Percentiles rank a stretch among this genome's conserved stretches.
Conservation (phyloP, 2,329 filamentous ascomycete species). For the Xylaria hypoxylon region DNA sequence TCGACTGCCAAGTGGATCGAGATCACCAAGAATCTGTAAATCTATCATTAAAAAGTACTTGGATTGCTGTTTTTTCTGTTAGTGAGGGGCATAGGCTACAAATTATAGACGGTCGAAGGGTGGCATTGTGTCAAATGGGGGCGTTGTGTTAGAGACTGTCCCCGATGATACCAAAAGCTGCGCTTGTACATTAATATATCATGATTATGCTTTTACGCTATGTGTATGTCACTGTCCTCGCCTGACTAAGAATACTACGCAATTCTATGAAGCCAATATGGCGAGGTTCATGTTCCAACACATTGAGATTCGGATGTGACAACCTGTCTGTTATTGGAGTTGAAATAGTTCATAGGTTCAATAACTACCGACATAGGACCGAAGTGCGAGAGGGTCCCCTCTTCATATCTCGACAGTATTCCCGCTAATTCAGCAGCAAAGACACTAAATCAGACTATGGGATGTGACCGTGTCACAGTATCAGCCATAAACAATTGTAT, state of each 20-base stretch:
- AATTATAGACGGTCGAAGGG: slow-evolving; percentile 50
- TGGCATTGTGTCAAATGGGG: slow-evolving; percentile 48
- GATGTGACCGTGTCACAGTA: slow-evolving; percentile 1
- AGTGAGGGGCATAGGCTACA: slow-evolving; percentile 46
- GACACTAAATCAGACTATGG: background rate
- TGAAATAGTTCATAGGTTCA: too few species aligned
- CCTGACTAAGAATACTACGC: slow-evolving; percentile 15
- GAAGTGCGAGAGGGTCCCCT: too few species aligned
- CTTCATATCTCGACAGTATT: background rate
- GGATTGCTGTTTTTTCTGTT: slow-evolving; percentile 42
- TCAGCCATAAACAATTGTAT: background rate
- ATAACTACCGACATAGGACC: too few species aligned
- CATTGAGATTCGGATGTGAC: background rate
- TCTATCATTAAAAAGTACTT: slow-evolving; percentile 15
- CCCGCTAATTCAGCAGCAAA: background rate
- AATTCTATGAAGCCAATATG: slow-evolving; percentile 15
- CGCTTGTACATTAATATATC: slow-evolving; percentile 51
- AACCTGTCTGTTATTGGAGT: background rate
- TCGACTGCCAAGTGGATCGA: slow-evolving; percentile 97
- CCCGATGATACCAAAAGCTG: slow-evolving; percentile 52
- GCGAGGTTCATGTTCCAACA: background rate
- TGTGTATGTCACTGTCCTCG: slow-evolving; percentile 14
- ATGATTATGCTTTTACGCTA: slow-evolving; percentile 46
- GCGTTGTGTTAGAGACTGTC: slow-evolving; percentile 47
- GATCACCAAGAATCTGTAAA: slow-evolving; percentile 91